Evolutionary conservation across 306 rosid genomes (phyloP).

Genomic region (Fragaria nilgerrensis): DNA sequence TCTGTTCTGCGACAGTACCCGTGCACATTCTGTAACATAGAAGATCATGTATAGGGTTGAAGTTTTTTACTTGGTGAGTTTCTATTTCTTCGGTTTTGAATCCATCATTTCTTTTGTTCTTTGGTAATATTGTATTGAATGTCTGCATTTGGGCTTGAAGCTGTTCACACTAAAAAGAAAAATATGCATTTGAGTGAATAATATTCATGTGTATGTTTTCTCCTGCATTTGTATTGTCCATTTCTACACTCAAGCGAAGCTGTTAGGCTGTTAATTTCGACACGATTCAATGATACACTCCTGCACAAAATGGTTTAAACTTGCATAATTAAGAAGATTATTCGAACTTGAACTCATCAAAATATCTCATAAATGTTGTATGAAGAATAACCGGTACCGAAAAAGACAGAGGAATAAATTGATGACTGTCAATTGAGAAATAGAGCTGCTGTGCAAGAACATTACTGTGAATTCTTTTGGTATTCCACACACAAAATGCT

Average conservation of each 20-base stretch:
- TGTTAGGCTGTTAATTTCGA: background rate
- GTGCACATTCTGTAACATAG: slow-evolving; percentile 87
- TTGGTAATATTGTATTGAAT: slow-evolving; percentile 53
- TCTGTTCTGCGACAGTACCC: slow-evolving; percentile 22
- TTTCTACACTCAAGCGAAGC: background rate
- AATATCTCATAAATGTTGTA: no score
- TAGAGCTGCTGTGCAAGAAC: background rate
- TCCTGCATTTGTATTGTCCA: background rate
- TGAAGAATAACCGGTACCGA: no score
- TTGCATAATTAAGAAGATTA: background rate
- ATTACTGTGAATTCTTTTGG: background rate
- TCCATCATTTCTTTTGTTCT: slow-evolving; percentile 34
- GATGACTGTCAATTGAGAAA: background rate
- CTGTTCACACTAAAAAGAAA: slow-evolving; percentile 47
- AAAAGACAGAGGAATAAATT: background rate
- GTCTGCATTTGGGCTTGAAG: slow-evolving; percentile 65
- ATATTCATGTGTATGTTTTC: slow-evolving; percentile 38
- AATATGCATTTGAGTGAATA: slow-evolving; percentile 70
- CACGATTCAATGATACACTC: background rate
- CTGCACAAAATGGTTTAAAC: background rate
- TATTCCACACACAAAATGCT: background rate
- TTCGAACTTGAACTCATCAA: background rate
- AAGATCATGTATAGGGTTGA: slow-evolving; percentile 85
- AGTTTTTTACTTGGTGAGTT: slow-evolving; percentile 54
- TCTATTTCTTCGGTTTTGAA: slow-evolving; percentile 52